Percentiles rank a stretch among this genome's conserved stretches.
Conservation (phyloP, 2,329 filamentous ascomycete genomes). For the Aspergillus sp. region DNA sequence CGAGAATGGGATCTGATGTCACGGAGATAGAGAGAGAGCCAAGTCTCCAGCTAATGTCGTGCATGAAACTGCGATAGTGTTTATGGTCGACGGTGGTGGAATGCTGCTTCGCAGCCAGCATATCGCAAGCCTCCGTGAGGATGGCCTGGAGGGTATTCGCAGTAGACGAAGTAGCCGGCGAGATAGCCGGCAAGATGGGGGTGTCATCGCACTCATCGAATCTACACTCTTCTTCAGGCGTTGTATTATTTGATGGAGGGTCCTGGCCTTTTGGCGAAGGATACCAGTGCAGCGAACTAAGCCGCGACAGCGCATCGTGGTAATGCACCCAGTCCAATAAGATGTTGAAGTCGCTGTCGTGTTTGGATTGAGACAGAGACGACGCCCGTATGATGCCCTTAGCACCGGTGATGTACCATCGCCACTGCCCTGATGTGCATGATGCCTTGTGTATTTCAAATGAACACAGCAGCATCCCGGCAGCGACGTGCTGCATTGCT, state of each 20-base stretch:
- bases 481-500: slow-evolving; percentile 13
- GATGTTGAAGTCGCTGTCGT: not conserved
- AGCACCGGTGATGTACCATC: slow-evolving; percentile 6
- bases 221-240: no score
- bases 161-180: no score
- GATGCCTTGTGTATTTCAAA: slow-evolving; percentile 14
- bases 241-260: not conserved
- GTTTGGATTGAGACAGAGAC: not conserved
- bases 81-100: not conserved
- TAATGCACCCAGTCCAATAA: slow-evolving; percentile 14
- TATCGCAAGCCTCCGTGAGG: slow-evolving; percentile 2
- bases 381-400: slow-evolving; percentile 3
- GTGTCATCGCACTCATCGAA: no score
- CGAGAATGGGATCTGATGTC: not conserved
- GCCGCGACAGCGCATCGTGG: slow-evolving; percentile 9
- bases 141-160: not conserved
- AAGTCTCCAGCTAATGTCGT: not conserved
- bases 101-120: not conserved
- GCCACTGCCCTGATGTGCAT: slow-evolving; percentile 12
- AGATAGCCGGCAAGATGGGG: no score
- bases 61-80: not conserved
- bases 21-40: not conserved
- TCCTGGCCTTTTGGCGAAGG: not conserved
- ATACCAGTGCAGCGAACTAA: slow-evolving; percentile 11
- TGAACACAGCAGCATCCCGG: slow-evolving; percentile 14